Conservation (phyloP, 768 basidiomycete species). For the Kwoniella newhampshirensis region DNA sequence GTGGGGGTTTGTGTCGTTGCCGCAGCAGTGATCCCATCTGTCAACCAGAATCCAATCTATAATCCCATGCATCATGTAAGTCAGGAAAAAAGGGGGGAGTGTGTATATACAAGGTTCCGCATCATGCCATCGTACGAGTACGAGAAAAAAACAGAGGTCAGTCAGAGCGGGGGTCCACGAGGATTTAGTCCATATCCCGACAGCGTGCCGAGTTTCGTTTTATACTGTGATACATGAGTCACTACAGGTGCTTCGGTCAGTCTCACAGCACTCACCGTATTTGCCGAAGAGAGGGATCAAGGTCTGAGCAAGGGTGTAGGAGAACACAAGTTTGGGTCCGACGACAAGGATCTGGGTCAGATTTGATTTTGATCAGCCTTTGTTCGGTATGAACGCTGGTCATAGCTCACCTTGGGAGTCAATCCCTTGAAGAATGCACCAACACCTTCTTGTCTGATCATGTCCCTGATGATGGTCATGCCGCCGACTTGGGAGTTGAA, state of each 20-base stretch:
- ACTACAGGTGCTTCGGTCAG: background rate
- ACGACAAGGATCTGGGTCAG: constrained; percentile 91
- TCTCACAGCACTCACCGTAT: constrained; percentile 58
- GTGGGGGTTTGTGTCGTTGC: too few species aligned
- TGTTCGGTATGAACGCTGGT: background rate
- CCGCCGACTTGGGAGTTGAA: constrained; percentile 66
- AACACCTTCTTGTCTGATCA: constrained; percentile 80
- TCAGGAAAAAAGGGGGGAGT: too few species aligned
- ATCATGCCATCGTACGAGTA: too few species aligned
- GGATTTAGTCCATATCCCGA: too few species aligned
- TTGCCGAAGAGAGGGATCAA: constrained; percentile 88
- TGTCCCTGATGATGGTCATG: constrained; percentile 74
- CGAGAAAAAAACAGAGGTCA: too few species aligned
- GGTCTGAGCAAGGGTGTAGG: constrained; percentile 93
- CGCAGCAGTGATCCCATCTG: too few species aligned
- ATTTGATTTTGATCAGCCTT: constrained; percentile 62
- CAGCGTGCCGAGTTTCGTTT: too few species aligned
- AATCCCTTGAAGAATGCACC: constrained; percentile 92
- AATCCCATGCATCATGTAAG: too few species aligned
- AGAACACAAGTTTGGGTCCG: constrained; percentile 96
- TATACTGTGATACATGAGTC: too few species aligned
- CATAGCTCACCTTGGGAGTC: constrained; percentile 76
- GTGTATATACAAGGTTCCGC: too few species aligned
- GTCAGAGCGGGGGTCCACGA: too few species aligned
- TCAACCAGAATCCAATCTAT: too few species aligned